Conservation (phyloP, 805 yeast genomes). For the Yarrowia yakushimensis region DNA sequence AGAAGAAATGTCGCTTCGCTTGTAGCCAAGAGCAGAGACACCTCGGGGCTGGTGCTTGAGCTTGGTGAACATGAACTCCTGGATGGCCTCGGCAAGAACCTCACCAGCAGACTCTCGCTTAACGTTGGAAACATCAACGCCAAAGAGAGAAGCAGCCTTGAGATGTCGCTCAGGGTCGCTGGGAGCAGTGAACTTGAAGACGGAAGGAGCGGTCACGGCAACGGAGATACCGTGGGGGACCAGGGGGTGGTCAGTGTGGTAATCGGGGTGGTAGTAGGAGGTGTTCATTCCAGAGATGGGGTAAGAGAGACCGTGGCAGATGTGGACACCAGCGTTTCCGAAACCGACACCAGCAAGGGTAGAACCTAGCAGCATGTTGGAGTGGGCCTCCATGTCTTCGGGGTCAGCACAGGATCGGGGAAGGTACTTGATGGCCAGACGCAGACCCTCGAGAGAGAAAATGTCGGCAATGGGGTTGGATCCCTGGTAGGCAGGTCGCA, state of each 20-base stretch:
- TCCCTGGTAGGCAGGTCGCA: constrained; percentile 44
- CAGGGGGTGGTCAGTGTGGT: constrained; percentile 42
- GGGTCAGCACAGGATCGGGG: constrained; percentile 43
- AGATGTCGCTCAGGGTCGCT: constrained; percentile 42
- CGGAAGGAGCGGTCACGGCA: constrained; percentile 47
- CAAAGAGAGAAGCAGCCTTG: constrained; percentile 39
- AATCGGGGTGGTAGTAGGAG: constrained; percentile 40
- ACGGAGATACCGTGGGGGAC: constrained; percentile 47
- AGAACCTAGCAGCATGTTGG: constrained; percentile 45
- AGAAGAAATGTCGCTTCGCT: constrained; percentile 36
- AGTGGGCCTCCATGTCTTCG: constrained; percentile 44
- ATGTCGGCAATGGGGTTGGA: constrained; percentile 47
- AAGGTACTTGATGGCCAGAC: constrained; percentile 42
- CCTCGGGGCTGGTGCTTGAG: constrained; percentile 41
- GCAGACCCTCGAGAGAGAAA: constrained; percentile 44
- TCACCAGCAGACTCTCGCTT: constrained; percentile 41
- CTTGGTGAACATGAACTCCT: constrained; percentile 37
- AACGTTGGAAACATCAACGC: constrained; percentile 39
- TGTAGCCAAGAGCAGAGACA: constrained; percentile 38
- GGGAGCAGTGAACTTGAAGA: constrained; percentile 42
- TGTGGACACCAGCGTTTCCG: constrained; percentile 46
- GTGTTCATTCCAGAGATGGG: constrained; percentile 42
- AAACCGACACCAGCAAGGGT: constrained; percentile 47
- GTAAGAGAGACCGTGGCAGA: constrained; percentile 44
- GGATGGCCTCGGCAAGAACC: constrained; percentile 39